phyloP scores from a whole-genome alignment of 2,329 filamentous ascomycete species.

The Monilinia polystroma region DNA sequence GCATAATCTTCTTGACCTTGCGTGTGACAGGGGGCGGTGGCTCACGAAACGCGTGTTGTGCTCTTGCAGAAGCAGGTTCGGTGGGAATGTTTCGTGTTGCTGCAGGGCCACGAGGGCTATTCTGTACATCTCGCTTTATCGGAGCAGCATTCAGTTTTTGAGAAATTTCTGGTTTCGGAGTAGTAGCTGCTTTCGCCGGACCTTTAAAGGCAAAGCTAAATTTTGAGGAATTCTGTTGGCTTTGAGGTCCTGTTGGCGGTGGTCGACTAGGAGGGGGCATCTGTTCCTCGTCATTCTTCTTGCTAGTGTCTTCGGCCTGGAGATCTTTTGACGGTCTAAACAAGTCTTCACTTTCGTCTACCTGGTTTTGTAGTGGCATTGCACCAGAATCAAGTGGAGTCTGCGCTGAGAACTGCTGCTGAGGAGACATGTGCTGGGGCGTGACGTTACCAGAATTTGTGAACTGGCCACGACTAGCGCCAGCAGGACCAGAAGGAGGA shows the following conservation, averaged over 20 bases:
- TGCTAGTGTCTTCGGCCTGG: slow-evolving; percentile 59
- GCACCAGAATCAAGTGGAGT: slow-evolving; percentile 29
- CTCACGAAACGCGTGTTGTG: slow-evolving; percentile 36
- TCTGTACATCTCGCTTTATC: slow-evolving; percentile 31
- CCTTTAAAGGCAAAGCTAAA: slow-evolving; percentile 94
- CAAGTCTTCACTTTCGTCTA: slow-evolving; percentile 56
- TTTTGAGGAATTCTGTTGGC: slow-evolving; percentile 53
- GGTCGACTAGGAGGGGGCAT: slow-evolving; percentile 54
- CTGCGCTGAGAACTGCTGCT: slow-evolving; percentile 35
- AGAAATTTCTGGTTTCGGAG: slow-evolving; percentile 62
- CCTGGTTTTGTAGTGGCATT: slow-evolving; percentile 40
- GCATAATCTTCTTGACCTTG: slow-evolving; percentile 67
- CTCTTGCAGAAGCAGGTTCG: slow-evolving; percentile 52
- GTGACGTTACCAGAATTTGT: slow-evolving; percentile 43
- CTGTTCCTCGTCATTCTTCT: slow-evolving; percentile 50
- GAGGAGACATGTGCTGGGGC: slow-evolving; percentile 39
- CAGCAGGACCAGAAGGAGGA: slow-evolving; percentile 48
- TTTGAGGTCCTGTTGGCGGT: slow-evolving; percentile 46
- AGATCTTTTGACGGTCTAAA: slow-evolving; percentile 64
- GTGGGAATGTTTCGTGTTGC: slow-evolving; percentile 49
- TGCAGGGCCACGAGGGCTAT: slow-evolving; percentile 43
- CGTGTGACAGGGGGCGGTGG: slow-evolving; percentile 46
- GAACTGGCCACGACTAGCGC: slow-evolving; percentile 50
- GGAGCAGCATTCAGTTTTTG: slow-evolving; percentile 62
- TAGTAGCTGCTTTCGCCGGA: slow-evolving; percentile 57